phyloP scores from a whole-genome alignment of 148 eudicot genomes.

The Selenicereus undatus region DNA sequence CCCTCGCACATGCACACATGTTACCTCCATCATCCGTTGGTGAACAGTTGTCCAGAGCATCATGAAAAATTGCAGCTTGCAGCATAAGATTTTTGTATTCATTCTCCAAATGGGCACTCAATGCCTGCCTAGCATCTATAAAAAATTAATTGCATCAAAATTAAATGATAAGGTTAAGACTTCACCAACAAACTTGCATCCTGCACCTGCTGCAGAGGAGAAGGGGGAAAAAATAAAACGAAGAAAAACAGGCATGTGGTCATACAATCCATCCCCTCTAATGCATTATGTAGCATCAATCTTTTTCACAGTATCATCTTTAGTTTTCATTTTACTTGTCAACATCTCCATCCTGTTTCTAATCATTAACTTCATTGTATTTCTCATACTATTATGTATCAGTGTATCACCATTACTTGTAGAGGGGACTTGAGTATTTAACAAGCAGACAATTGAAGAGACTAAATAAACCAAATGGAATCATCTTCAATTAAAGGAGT shows the following conservation, averaged over 20 bases:
- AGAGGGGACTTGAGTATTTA: not conserved
- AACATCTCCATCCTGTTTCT: not conserved
- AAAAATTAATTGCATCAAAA: not conserved
- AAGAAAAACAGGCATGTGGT: constrained; percentile 2
- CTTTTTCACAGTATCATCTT: not conserved
- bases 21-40: constrained; percentile 27
- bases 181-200: not conserved
- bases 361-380: not conserved
- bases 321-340: not conserved
- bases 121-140: constrained; percentile 61
- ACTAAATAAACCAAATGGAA: not conserved
- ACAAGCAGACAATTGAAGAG: not conserved
- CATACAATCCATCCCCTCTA: not conserved
- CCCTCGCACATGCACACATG: no score
- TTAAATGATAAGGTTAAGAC: constrained; percentile 2
- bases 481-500: not conserved
- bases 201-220: not conserved
- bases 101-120: constrained; percentile 52
- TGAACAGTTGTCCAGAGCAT: constrained; percentile 55
- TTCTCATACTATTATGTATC: not conserved
- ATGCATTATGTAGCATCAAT: not conserved
- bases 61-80: constrained; percentile 63
- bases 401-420: not conserved
- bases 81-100: constrained; percentile 59
- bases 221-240: not conserved